Base-by-base conservation (phyloP, 192 early-diverging fungal species). In the Geranomyces variabilis region DNA sequence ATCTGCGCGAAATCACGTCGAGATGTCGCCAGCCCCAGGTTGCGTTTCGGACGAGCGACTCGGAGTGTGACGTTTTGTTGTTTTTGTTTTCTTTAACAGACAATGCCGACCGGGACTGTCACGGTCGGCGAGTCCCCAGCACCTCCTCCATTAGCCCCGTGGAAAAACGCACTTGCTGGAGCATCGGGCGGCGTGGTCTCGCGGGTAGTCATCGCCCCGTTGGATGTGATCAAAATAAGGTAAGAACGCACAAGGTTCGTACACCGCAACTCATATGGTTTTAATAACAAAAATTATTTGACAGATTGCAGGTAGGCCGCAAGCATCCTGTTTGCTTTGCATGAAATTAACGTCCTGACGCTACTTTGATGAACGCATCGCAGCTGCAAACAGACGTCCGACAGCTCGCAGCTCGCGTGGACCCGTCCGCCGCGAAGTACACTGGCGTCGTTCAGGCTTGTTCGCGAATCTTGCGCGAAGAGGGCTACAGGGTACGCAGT, bases 211-310 rank as follows among this genome's bases (percentile, higher is more conserved):
- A 91, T 96, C 34, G 89, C 96, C 14, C 96, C 96, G 9, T 80
- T 98, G 3, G 96, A 98, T 63, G 95, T 98, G 7, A 87, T 96
- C 67, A 98, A 98, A 78, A 95, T 96, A 58, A 86, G 93, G 33
- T 64, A 31, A 5, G 21, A 41, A 41, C 19, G 22, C 41, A n/a
- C 10, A 15, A 66, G 51, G 15, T 26, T 9, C 6, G 51, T 26
- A 15, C 51, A n/a, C 26, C 51, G 19, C 2, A 53, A 3, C 6
- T 10, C 10, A 10, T 41, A 3, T 53, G 7, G 19, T 24, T 47
- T 19, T 13, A 47, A 47, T 47, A 47, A 19, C 19, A 10, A 19
- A 47, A 47, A 47, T 47, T 10, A 13, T 62, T 30, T 24, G 29
- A 14, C 43, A 66, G 65, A 26, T 66, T 66, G 22, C 65, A 66